A percentile compares a stretch with the other conserved stretches of the same genome.
These are phyloP conservation scores for Corylus heterophylla DNA, from an alignment of 306 rosid genomes.

Conservation along the genomic window DNA sequence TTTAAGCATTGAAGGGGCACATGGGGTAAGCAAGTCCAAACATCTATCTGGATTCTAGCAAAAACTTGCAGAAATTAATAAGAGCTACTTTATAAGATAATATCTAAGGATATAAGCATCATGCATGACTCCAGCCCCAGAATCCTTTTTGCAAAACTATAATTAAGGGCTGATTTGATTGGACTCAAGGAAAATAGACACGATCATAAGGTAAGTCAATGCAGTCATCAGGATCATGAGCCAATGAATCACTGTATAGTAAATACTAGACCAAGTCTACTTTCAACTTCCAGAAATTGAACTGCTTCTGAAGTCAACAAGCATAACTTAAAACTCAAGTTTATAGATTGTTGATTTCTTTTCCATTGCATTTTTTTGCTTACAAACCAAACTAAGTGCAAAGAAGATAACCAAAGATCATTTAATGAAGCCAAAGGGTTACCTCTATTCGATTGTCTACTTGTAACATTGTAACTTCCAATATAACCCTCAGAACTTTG, in stretches of 20 bases:
- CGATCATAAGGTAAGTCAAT: background rate
- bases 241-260: background rate
- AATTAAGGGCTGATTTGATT: background rate
- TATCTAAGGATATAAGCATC: background rate
- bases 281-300: conserved; percentile 13
- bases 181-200: background rate
- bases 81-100: background rate
- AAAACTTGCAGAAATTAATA: conserved; percentile 1
- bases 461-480: conserved; percentile 69
- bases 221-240: background rate
- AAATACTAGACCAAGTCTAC: conserved; percentile 17
- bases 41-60: background rate
- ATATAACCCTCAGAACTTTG: conserved; percentile 68
- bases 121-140: background rate
- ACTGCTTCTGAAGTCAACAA: conserved; percentile 24
- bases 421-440: conserved; percentile 32
- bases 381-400: background rate
- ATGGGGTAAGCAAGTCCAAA: background rate
- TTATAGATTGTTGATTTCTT: background rate
- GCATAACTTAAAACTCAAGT: conserved; percentile 9
- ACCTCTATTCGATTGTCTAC: conserved; percentile 93
- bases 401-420: conserved; percentile 7
- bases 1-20: background rate
- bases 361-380: background rate
- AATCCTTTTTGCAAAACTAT: background rate